Evolutionary conservation across 768 basidiomycete species (phyloP).

Genomic region (Gyrodon lividus): DNA sequence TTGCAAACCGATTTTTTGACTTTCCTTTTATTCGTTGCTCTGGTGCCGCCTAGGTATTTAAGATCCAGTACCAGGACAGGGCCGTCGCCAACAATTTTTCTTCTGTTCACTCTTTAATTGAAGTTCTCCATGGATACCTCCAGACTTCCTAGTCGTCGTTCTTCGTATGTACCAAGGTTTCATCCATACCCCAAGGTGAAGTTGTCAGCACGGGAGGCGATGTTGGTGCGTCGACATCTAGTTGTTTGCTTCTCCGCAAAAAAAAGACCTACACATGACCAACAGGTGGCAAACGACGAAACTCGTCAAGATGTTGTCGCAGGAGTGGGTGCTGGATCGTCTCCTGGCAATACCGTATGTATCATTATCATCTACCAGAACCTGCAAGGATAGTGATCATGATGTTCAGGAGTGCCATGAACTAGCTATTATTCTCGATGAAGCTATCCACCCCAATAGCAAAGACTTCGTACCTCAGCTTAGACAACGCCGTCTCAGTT

Average conservation of each 20-base stretch:
- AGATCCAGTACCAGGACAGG: neutral
- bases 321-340: neutral
- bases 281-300: neutral
- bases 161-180: conserved; percentile 8
- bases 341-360: neutral
- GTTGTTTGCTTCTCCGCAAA: neutral
- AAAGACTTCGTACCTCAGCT: neutral
- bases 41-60: conserved; percentile 1
- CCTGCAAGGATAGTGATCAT: neutral
- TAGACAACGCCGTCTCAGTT: neutral
- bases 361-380: neutral
- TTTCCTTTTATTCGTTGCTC: neutral
- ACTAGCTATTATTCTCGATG: neutral
- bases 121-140: neutral
- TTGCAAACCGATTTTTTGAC: neutral
- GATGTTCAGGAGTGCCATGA: neutral
- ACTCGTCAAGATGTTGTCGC: neutral
- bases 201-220: conserved; percentile 3
- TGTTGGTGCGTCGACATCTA: neutral
- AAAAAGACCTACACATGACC: neutral
- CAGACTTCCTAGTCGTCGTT: conserved; percentile 8
- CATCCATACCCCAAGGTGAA: conserved; percentile 14
- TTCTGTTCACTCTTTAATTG: neutral
- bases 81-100: neutral
- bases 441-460: neutral